phyloP scores from a whole-genome alignment of 2,329 filamentous ascomycete genomes.

The Fusarium circinatum region DNA sequence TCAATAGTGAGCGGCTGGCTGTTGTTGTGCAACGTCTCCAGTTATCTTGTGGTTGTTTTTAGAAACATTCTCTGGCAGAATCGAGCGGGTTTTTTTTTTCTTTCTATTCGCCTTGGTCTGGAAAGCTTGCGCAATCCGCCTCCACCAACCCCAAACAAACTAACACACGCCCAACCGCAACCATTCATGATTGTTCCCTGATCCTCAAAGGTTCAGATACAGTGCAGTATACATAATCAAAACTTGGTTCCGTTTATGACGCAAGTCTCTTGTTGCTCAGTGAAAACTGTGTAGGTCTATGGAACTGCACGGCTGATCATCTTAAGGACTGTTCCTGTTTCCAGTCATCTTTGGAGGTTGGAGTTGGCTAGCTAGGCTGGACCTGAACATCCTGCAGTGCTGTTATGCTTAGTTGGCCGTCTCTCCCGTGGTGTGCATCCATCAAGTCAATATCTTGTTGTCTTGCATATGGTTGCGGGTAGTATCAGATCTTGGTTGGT shows the following conservation, averaged over 20 bases:
- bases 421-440: slow-evolving; percentile 20
- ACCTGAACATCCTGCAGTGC: neutral
- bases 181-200: neutral
- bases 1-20: neutral
- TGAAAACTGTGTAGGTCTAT: slow-evolving; percentile 1
- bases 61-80: slow-evolving; percentile 9
- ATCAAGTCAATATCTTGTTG: slow-evolving; percentile 21
- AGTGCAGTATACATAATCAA: slow-evolving; percentile 8
- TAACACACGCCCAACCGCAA: slow-evolving; percentile 3
- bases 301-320: slow-evolving; percentile 1
- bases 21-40: slow-evolving; percentile 11
- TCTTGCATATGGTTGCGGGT: slow-evolving; percentile 23
- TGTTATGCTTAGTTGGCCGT: slow-evolving; percentile 1
- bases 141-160: slow-evolving; percentile 29
- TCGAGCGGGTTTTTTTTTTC: slow-evolving; percentile 6
- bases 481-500: slow-evolving; percentile 18
- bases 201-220: slow-evolving; percentile 10
- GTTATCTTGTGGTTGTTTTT: slow-evolving; percentile 15
- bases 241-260: slow-evolving; percentile 23
- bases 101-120: slow-evolving; percentile 6
- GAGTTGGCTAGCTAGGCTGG: neutral
- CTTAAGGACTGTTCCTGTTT: neutral
- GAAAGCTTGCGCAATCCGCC: slow-evolving; percentile 34
- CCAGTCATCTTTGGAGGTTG: neutral
- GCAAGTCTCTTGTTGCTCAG: slow-evolving; percentile 14